Conservation (phyloP, 805 yeast species). For the Ogataea trehaloabstinens region DNA sequence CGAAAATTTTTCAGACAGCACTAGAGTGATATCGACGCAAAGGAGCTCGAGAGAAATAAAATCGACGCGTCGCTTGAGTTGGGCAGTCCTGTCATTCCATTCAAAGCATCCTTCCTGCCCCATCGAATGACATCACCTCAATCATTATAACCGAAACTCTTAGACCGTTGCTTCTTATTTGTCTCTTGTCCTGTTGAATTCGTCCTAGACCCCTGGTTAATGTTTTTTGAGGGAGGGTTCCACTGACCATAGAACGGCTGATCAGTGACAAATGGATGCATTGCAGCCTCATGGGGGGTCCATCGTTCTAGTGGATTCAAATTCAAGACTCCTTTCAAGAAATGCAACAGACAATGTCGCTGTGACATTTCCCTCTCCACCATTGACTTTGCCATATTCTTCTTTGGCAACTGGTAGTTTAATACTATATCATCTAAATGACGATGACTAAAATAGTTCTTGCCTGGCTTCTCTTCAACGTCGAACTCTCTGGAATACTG, state of each 20-base stretch:
- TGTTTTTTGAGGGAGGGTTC: constrained; percentile 42
- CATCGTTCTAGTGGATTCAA: constrained; percentile 91
- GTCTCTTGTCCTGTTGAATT: constrained; percentile 8
- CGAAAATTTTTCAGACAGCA: too few species aligned
- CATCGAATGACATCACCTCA: neutral
- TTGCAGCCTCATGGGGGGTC: constrained; percentile 93
- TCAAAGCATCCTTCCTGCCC: too few species aligned
- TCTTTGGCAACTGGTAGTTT: constrained; percentile 68
- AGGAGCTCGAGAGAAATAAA: too few species aligned
- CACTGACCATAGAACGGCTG: constrained; percentile 51
- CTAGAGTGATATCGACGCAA: too few species aligned
- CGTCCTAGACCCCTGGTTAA: constrained; percentile 6
- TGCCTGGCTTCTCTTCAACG: constrained; percentile 70
- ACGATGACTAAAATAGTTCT: constrained; percentile 70
- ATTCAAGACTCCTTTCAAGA: constrained; percentile 72
- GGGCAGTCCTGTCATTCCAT: too few species aligned
- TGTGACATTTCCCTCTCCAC: constrained; percentile 72
- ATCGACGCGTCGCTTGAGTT: too few species aligned
- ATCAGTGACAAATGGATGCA: constrained; percentile 85
- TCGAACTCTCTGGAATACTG: constrained; percentile 52
- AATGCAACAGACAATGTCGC: constrained; percentile 70
- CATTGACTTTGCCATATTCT: constrained; percentile 50
- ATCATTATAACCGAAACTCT: constrained; percentile 17
- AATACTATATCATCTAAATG: constrained; percentile 69
- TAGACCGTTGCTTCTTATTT: constrained; percentile 21